These are phyloP conservation scores for Gastrodia elata DNA, from an alignment of 106 monocot genomes.

Conservation along the genomic window DNA sequence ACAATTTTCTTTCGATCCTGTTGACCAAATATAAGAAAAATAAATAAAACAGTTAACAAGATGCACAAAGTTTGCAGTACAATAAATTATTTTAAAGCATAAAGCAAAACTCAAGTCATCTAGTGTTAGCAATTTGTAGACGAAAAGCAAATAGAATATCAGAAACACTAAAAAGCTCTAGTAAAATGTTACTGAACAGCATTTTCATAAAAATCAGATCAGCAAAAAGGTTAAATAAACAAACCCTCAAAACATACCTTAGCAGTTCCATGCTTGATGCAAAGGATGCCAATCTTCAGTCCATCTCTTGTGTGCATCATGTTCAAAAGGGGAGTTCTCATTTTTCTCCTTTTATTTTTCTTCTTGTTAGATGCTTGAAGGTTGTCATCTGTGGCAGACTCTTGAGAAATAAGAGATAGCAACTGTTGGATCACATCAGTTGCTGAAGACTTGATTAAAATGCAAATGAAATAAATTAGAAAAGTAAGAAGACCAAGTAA, in stretches of 20 bases:
- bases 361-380: constrained; percentile 29
- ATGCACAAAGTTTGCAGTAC: neutral
- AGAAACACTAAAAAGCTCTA: neutral
- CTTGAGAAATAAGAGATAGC: constrained; percentile 42
- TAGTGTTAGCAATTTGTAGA: neutral
- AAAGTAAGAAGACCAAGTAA: neutral
- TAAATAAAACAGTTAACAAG: neutral
- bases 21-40: constrained; percentile 13
- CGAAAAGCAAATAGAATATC: neutral
- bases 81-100: neutral
- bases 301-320: constrained; percentile 82
- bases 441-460: constrained; percentile 42
- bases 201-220: neutral
- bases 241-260: constrained; percentile 38
- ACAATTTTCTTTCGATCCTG: constrained; percentile 96
- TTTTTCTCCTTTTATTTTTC: constrained; percentile 36
- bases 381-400: constrained; percentile 41
- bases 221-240: neutral
- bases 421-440: constrained; percentile 57
- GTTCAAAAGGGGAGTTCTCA: constrained; percentile 40
- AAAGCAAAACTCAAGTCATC: too few species aligned
- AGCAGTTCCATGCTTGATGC: constrained; percentile 76
- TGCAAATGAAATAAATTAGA: constrained; percentile 12
- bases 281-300: constrained; percentile 66
- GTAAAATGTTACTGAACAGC: neutral